Conservation (phyloP, 176 grass and related monocot species). For the Tillandsia fasciculata region DNA sequence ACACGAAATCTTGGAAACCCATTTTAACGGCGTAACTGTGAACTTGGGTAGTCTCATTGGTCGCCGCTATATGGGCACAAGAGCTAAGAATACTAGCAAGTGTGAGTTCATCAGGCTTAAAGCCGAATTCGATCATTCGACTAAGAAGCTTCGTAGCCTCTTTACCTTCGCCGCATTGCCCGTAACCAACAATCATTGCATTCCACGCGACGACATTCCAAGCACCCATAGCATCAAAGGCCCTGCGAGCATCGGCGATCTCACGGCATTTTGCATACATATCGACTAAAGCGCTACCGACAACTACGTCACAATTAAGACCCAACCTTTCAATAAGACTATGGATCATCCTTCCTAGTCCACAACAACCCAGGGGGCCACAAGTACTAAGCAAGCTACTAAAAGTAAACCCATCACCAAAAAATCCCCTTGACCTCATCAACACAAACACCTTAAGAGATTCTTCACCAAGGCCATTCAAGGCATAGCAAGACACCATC, state of each 20-base stretch:
- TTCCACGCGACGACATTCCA: constrained; percentile 67
- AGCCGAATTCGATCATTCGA: constrained; percentile 36
- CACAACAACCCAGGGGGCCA: not conserved
- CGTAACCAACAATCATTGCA: constrained; percentile 63
- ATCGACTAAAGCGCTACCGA: constrained; percentile 63
- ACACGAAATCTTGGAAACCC: constrained; percentile 35
- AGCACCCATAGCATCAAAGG: constrained; percentile 42
- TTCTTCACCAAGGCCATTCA: constrained; percentile 34
- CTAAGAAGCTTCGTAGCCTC: constrained; percentile 43
- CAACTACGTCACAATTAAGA: constrained; percentile 46
- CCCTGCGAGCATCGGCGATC: constrained; percentile 31
- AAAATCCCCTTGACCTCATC: constrained; percentile 22
- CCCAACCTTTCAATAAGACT: constrained; percentile 44
- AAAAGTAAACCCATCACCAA: constrained; percentile 70
- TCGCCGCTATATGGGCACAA: constrained; percentile 46
- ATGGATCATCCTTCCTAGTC: constrained; percentile 29
- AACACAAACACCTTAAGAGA: constrained; percentile 33
- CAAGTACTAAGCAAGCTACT: constrained; percentile 45
- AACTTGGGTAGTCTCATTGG: constrained; percentile 42
- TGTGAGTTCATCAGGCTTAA: constrained; percentile 61
- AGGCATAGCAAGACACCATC: constrained; percentile 56
- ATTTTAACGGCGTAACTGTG: constrained; percentile 37
- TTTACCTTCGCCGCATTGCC: constrained; percentile 31
- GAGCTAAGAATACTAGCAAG: constrained; percentile 59
- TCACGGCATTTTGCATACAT: constrained; percentile 52